Conservation (phyloP, 2,329 filamentous ascomycete genomes). For the Monilinia polystroma region DNA sequence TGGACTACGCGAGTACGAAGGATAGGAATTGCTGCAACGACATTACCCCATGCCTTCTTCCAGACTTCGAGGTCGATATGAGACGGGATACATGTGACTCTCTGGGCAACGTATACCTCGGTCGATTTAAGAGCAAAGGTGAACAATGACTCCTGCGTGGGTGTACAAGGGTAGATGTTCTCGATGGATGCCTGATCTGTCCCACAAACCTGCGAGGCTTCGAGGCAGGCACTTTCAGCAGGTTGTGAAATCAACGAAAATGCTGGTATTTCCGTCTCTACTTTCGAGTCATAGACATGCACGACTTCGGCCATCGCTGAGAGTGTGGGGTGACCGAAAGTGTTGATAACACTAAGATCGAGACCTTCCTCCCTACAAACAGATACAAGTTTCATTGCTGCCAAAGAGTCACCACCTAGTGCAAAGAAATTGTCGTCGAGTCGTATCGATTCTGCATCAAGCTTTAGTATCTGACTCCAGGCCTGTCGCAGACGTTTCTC, state of each 20-base stretch:
- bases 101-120: conserved; percentile 15
- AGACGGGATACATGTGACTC: conserved; percentile 29
- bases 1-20: conserved; percentile 42
- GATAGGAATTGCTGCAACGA: conserved; percentile 37
- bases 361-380: conserved; percentile 37
- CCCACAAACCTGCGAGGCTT: conserved; percentile 34
- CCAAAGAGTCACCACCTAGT: conserved; percentile 42
- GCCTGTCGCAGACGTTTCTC: conserved; percentile 25
- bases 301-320: conserved; percentile 47
- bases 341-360: conserved; percentile 44
- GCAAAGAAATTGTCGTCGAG: conserved; percentile 43
- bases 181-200: conserved; percentile 39
- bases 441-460: conserved; percentile 27
- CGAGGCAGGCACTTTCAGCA: conserved; percentile 28
- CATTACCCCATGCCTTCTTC: conserved; percentile 38
- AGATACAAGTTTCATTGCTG: conserved; percentile 48
- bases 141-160: conserved; percentile 42
- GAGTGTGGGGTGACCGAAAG: conserved; percentile 46
- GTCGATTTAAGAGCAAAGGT: conserved; percentile 17
- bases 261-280: conserved; percentile 24
- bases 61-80: conserved; percentile 32
- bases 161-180: conserved; percentile 44
- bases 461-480: conserved; percentile 29
- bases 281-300: not conserved
- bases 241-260: conserved; percentile 35